Conservation (phyloP, 192 early-diverging fungal genomes). For the Backusella mclennaniae region DNA sequence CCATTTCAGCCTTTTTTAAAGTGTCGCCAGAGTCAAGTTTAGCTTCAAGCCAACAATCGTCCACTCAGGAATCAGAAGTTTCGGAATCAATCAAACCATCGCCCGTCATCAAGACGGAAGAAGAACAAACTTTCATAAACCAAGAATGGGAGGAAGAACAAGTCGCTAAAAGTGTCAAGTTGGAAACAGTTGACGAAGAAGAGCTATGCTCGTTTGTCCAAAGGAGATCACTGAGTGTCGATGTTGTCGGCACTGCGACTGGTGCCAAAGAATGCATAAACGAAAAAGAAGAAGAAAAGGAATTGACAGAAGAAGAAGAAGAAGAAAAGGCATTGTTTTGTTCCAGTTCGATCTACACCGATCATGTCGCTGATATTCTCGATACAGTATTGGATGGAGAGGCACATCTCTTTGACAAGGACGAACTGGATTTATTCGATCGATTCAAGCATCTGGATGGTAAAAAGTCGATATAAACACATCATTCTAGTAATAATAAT, state of each 20-base stretch:
- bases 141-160: neutral
- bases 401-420: conserved; percentile 37
- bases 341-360: conserved; percentile 38
- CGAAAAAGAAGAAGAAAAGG: neutral
- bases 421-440: conserved; percentile 37
- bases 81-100: neutral
- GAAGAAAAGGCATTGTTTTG: neutral
- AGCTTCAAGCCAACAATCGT: neutral
- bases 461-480: neutral
- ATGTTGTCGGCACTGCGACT: neutral
- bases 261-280: neutral
- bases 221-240: neutral
- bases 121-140: neutral
- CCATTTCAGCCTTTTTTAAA: neutral
- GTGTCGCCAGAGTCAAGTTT: neutral
- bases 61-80: neutral
- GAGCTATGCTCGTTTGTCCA: neutral
- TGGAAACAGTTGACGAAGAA: neutral
- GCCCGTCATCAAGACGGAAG: neutral
- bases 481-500: no score
- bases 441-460: conserved; percentile 33
- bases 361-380: conserved; percentile 38
- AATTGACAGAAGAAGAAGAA: neutral
- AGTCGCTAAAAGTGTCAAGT: neutral
- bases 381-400: conserved; percentile 44